A percentile compares a stretch with the other conserved stretches of the same genome.
Conservation (phyloP, 768 basidiomycete genomes). For the Tricholoma bakamatsutake region DNA sequence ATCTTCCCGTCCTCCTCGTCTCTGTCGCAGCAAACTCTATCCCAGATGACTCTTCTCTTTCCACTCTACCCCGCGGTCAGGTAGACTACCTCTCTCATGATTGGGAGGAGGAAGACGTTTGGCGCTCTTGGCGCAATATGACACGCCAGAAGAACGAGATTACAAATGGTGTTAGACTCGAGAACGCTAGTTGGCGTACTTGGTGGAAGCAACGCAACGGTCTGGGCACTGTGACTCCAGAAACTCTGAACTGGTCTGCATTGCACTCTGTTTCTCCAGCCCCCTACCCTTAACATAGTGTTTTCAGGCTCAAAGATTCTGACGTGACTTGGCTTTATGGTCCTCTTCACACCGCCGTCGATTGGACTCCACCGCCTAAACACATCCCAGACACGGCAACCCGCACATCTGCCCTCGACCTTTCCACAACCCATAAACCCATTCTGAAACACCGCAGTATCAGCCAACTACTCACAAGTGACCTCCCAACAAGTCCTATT, state of each 20-base stretch:
- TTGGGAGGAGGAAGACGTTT: slow-evolving; percentile 97
- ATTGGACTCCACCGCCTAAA: slow-evolving; percentile 54
- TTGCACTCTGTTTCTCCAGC: slow-evolving; percentile 4
- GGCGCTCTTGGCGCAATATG: slow-evolving; percentile 98
- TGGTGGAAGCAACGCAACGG: slow-evolving; percentile 99
- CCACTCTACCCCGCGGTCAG: slow-evolving; percentile 84
- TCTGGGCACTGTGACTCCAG: slow-evolving; percentile 90
- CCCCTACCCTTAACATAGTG: slow-evolving; percentile 7
- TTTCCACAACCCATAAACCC: slow-evolving; percentile 58
- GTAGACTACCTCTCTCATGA: slow-evolving; percentile 98
- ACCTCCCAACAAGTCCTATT: slow-evolving; percentile 57
- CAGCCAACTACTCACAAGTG: slow-evolving; percentile 78
- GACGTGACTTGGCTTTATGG: slow-evolving; percentile 99
- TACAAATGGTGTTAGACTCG: slow-evolving; percentile 87
- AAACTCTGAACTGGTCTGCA: slow-evolving; percentile 95
- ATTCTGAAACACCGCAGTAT: slow-evolving; percentile 96
- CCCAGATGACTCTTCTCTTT: slow-evolving; percentile 75
- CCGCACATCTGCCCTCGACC: slow-evolving; percentile 41
- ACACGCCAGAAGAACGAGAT: slow-evolving; percentile 98
- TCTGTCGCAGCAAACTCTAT: slow-evolving; percentile 52
- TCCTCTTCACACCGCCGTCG: slow-evolving; percentile 90
- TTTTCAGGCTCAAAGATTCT: slow-evolving; percentile 90
- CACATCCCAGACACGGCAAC: slow-evolving; percentile 29
- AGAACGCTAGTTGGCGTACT: slow-evolving; percentile 98
- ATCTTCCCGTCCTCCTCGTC: slow-evolving; percentile 64